Percentiles rank a stretch among this genome's conserved stretches.
phyloP scores from a whole-genome alignment of 202 grass and related monocot species.

The Carex arenaria region DNA sequence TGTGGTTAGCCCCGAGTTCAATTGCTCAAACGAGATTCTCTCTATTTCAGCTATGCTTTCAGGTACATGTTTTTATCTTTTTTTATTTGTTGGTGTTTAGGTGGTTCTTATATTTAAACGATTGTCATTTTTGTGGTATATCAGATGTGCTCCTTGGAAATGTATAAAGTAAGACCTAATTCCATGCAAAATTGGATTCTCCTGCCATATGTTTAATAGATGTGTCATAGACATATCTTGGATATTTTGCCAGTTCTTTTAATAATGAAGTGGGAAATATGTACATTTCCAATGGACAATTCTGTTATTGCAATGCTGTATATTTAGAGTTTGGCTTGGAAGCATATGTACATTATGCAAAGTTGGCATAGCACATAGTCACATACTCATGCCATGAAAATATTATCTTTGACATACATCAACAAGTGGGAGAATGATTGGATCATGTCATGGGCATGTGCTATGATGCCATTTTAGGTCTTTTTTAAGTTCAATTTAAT shows the following conservation, averaged over 20 bases:
- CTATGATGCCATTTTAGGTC: neutral
- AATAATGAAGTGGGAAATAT: neutral
- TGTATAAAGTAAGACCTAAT: neutral
- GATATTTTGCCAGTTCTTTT: neutral
- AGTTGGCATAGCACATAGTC: neutral
- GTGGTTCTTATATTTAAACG: neutral
- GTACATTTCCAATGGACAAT: neutral
- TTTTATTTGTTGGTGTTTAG: neutral
- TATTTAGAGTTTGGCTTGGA: neutral
- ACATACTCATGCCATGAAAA: neutral
- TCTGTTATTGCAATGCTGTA: neutral
- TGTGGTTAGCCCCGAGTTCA: slow-evolving; percentile 81
- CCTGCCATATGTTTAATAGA: neutral
- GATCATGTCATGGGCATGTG: neutral
- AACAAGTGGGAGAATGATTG: neutral
- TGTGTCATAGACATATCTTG: neutral
- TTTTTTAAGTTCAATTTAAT: neutral
- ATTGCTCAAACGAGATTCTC: slow-evolving; percentile 97
- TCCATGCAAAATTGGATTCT: neutral
- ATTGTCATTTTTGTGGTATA: neutral
- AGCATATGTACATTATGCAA: slow-evolving; percentile 4
- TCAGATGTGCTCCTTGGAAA: neutral
- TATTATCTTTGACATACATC: neutral
- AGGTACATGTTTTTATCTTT: slow-evolving; percentile 41
- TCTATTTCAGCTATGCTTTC: slow-evolving; percentile 92